These are phyloP conservation scores for Colletotrichum sp. DNA, from an alignment of 2,329 filamentous ascomycete genomes.

Conservation along the genomic window DNA sequence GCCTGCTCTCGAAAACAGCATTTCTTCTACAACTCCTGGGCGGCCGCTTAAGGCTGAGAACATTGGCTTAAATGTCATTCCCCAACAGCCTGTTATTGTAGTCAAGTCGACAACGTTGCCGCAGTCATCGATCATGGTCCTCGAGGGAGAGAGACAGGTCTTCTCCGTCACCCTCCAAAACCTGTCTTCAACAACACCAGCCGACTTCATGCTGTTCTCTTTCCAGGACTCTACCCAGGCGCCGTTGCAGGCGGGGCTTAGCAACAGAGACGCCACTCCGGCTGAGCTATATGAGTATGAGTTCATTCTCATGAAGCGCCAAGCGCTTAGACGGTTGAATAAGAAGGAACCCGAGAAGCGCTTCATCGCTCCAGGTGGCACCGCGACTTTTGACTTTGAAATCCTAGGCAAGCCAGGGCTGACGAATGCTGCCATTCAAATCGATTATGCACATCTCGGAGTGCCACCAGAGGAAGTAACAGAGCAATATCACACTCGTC, in stretches of 20 bases:
- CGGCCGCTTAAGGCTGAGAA: constrained; percentile 51
- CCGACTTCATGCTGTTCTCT: constrained; percentile 85
- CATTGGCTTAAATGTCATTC: constrained; percentile 76
- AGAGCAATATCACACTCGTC: constrained; percentile 82
- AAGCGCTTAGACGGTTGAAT: constrained; percentile 63
- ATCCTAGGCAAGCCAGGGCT: constrained; percentile 86
- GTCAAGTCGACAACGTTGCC: constrained; percentile 79
- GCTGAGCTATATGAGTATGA: constrained; percentile 88
- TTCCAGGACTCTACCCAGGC: constrained; percentile 88
- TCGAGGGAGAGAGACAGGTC: constrained; percentile 83
- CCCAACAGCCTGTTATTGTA: constrained; percentile 76
- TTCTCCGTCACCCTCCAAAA: constrained; percentile 87
- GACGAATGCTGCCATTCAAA: constrained; percentile 78
- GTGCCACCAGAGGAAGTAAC: constrained; percentile 69
- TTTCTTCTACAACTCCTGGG: constrained; percentile 42
- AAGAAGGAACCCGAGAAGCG: constrained; percentile 56
- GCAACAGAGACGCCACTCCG: constrained; percentile 76
- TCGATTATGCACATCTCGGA: constrained; percentile 87
- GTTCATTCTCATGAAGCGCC: constrained; percentile 75
- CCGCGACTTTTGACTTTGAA: constrained; percentile 79
- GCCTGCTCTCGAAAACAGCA: constrained; percentile 56
- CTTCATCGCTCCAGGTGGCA: constrained; percentile 70
- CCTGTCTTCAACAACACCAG: constrained; percentile 70
- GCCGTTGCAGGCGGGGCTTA: constrained; percentile 76
- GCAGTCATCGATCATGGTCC: constrained; percentile 87